Conservation (phyloP, 202 grass and related monocot genomes). For the Cymbopogon flexuosus region DNA sequence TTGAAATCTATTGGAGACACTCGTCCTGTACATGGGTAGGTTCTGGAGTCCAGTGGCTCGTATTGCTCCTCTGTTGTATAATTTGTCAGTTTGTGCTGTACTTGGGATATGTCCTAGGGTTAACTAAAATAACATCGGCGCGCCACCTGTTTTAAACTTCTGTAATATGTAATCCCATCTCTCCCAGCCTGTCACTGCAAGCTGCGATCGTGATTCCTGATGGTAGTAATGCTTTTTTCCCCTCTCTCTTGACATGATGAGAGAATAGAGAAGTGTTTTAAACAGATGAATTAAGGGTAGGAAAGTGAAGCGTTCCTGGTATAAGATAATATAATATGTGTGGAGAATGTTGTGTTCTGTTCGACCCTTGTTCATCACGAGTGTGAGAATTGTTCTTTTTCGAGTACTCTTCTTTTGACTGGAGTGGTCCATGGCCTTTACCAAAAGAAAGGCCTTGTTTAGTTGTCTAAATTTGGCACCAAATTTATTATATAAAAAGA, state of each 20-base stretch:
- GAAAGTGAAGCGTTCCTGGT: neutral
- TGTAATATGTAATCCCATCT: neutral
- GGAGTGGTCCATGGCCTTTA: slow-evolving; percentile 16
- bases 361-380: neutral
- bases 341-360: neutral
- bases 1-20: slow-evolving; percentile 12
- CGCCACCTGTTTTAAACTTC: neutral
- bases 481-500: too few species aligned
- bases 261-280: neutral
- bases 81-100: slow-evolving; percentile 2
- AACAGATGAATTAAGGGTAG: neutral
- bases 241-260: neutral
- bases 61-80: slow-evolving; percentile 27
- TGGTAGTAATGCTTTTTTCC: neutral
- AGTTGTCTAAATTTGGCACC: too few species aligned
- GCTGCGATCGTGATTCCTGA: neutral
- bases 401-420: neutral
- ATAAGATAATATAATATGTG: neutral
- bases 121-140: neutral
- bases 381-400: neutral
- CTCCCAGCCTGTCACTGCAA: neutral
- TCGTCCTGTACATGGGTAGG: slow-evolving; percentile 31
- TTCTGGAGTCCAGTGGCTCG: neutral
- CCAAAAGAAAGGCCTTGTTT: too few species aligned
- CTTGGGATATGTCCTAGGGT: neutral